Evolutionary conservation across 2,329 filamentous ascomycete species (phyloP).

Genomic region (Calonectria pseudoturangicola): DNA sequence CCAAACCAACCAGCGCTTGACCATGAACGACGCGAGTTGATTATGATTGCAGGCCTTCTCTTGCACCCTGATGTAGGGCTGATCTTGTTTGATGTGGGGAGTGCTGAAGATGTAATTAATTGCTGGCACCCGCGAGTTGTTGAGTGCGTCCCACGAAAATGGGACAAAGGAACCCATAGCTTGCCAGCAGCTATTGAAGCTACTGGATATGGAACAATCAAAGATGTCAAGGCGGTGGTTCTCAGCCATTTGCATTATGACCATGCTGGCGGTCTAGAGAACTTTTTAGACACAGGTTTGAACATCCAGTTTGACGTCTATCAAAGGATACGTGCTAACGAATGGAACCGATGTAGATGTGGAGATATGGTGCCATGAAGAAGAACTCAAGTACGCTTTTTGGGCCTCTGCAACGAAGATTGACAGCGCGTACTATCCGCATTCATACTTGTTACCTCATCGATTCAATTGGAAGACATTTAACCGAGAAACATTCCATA

Average conservation of each 20-base stretch:
- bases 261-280: conserved; percentile 16
- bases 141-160: conserved; percentile 8
- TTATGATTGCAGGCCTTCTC: conserved; percentile 17
- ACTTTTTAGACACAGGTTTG: conserved; percentile 16
- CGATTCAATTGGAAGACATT: conserved; percentile 20
- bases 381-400: conserved; percentile 14
- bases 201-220: conserved; percentile 1
- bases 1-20: neutral
- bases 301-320: neutral
- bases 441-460: conserved; percentile 3
- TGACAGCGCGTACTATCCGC: conserved; percentile 6
- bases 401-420: conserved; percentile 16
- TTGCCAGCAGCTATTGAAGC: neutral
- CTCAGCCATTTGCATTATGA: conserved; percentile 16
- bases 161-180: neutral
- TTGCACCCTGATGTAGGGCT: neutral
- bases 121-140: conserved; percentile 5
- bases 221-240: conserved; percentile 10
- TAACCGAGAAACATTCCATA: conserved; percentile 9
- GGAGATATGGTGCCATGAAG: conserved; percentile 17
- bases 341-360: neutral
- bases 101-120: conserved; percentile 2
- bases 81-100: conserved; percentile 9
- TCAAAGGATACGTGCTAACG: neutral
- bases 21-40: conserved; percentile 9